Evolutionary conservation across 139 green algal species (phyloP).

Genomic region (Chlorella sp.): DNA sequence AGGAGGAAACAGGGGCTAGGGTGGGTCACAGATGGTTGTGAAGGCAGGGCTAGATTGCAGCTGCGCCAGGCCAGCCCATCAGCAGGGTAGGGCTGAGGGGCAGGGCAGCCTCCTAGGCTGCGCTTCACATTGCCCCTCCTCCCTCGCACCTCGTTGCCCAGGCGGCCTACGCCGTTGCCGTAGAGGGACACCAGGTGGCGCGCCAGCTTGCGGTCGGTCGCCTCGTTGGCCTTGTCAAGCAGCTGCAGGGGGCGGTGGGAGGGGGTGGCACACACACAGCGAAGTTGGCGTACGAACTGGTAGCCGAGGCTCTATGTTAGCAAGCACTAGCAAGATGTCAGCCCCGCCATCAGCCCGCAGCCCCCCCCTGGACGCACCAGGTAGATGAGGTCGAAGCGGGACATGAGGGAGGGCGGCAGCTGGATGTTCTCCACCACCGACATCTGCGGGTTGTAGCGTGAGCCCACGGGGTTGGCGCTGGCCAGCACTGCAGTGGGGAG

Average conservation of each 20-base stretch:
- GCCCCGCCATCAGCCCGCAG: too few species aligned
- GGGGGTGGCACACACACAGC: too few species aligned
- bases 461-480: slow-evolving; percentile 79
- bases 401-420: slow-evolving; percentile 95
- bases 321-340: not conserved
- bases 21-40: not conserved
- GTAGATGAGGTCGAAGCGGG: slow-evolving; percentile 96
- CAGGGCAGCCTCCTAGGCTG: too few species aligned
- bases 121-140: too few species aligned
- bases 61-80: not conserved
- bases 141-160: slow-evolving; percentile 13
- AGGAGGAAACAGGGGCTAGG: not conserved
- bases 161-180: slow-evolving; percentile 51
- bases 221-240: slow-evolving; percentile 90
- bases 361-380: slow-evolving; percentile 53
- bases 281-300: too few species aligned
- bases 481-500: slow-evolving; percentile 61
- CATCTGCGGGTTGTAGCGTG: slow-evolving; percentile 88
- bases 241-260: slow-evolving; percentile 16
- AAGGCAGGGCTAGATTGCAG: not conserved
- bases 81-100: too few species aligned
- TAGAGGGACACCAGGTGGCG: slow-evolving; percentile 92
- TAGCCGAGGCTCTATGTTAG: too few species aligned
- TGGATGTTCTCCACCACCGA: slow-evolving; percentile 98
- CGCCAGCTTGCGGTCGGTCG: slow-evolving; percentile 85